Percentiles rank a stretch among this genome's conserved stretches.
These are phyloP conservation scores for Plicaturopsis crispa DNA, from an alignment of 768 basidiomycete genomes.

Conservation along the genomic window DNA sequence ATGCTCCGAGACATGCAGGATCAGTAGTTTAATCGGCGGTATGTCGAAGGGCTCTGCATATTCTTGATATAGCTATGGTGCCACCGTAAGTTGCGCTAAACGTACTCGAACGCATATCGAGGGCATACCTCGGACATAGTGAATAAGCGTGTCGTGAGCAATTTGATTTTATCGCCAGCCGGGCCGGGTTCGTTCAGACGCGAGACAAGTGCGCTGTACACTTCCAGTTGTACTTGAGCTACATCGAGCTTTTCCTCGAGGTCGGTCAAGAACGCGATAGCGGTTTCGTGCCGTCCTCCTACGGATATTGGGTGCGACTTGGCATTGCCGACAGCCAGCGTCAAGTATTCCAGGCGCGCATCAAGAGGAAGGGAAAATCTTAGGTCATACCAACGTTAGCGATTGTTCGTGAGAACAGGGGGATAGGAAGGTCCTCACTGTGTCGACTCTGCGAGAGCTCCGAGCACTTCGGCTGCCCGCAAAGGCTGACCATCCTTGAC, in stretches of 20 bases:
- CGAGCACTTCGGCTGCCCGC: conserved; percentile 82
- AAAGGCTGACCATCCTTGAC: conserved; percentile 85
- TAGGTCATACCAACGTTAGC: background rate
- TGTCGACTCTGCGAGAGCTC: conserved; percentile 74
- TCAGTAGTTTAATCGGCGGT: conserved; percentile 77
- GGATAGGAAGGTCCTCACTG: conserved; percentile 42
- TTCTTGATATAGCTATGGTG: conserved; percentile 68
- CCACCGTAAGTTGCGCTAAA: conserved; percentile 7
- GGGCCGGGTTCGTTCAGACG: conserved; percentile 55
- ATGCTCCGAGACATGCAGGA: conserved; percentile 91
- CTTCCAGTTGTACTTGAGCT: conserved; percentile 92
- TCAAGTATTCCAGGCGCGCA: conserved; percentile 82
- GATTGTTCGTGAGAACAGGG: background rate
- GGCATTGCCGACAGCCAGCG: conserved; percentile 90
- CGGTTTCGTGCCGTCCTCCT: conserved; percentile 73
- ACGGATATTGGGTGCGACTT: conserved; percentile 87
- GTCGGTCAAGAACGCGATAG: conserved; percentile 92
- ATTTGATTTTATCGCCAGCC: conserved; percentile 53
- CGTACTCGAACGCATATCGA: conserved; percentile 1
- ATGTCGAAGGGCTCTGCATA: conserved; percentile 87
- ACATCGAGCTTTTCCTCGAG: conserved; percentile 97
- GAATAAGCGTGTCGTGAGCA: conserved; percentile 54
- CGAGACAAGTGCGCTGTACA: conserved; percentile 60
- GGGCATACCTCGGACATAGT: conserved; percentile 72
- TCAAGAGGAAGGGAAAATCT: conserved; percentile 68